A percentile compares a stretch with the other conserved stretches of the same genome.
phyloP scores from a whole-genome alignment of 2,329 filamentous ascomycete species.

The Aspergillus hortae region DNA sequence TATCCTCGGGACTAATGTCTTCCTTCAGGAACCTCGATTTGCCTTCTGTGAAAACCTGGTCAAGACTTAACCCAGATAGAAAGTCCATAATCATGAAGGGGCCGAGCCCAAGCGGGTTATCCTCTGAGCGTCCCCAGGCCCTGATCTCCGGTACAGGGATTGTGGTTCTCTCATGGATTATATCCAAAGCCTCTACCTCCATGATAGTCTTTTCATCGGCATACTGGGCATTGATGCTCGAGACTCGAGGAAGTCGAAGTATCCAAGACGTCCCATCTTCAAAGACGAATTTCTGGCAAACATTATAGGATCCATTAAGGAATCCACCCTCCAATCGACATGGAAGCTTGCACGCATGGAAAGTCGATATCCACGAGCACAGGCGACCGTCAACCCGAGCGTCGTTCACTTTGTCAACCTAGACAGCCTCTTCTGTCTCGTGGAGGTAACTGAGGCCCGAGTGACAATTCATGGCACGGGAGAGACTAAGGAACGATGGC shows the following conservation, averaged over 20 bases:
- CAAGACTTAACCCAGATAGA: not conserved
- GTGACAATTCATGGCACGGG: too few relatives aligned
- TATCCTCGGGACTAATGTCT: not conserved
- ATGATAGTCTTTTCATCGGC: not conserved
- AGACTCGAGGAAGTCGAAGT: too few relatives aligned
- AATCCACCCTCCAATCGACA: too few relatives aligned
- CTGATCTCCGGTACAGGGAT: not conserved
- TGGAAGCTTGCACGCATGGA: not conserved
- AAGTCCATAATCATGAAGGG: not conserved
- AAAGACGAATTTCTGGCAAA: too few relatives aligned
- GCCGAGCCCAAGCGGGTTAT: not conserved
- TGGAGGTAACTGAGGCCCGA: not conserved
- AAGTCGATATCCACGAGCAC: not conserved
- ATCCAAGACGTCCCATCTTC: too few relatives aligned
- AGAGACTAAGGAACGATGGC: too few relatives aligned
- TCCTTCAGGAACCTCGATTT: not conserved
- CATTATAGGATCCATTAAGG: too few relatives aligned
- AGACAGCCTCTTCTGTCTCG: not conserved
- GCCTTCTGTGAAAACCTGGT: not conserved
- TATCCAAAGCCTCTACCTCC: not conserved
- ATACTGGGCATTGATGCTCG: not conserved
- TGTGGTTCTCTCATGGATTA: not conserved
- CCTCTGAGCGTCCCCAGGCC: not conserved
- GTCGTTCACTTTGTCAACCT: not conserved
- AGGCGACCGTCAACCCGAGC: not conserved